Evolutionary conservation across 805 yeast genomes (phyloP).

Genomic region (Wickerhamiella australiensis): DNA sequence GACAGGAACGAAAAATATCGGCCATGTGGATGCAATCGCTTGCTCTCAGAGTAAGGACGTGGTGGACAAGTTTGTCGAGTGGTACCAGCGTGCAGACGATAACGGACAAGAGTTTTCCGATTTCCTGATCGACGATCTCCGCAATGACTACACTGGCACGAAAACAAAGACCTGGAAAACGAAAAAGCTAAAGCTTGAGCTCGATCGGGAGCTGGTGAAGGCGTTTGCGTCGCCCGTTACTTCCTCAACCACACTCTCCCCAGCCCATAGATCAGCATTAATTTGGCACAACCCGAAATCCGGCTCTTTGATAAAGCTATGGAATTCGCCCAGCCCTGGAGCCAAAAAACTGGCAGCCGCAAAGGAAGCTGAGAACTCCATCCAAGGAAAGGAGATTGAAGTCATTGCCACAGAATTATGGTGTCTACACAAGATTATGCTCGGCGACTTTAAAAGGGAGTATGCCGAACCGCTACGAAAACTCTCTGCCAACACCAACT

Average conservation of each 20-base stretch:
- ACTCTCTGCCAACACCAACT: background rate
- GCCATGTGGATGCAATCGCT: slow-evolving; percentile 19
- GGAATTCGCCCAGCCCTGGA: background rate
- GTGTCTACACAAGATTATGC: background rate
- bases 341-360: background rate
- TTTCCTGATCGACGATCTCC: slow-evolving; percentile 18
- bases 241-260: background rate
- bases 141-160: background rate
- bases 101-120: background rate
- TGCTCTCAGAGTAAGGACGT: slow-evolving; percentile 12
- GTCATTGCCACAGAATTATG: slow-evolving; percentile 1
- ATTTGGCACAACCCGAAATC: background rate
- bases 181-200: background rate
- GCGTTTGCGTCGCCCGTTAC: background rate
- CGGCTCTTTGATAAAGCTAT: background rate
- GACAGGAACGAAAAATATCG: slow-evolving; percentile 21
- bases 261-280: background rate
- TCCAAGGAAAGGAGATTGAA: background rate
- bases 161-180: slow-evolving; percentile 16
- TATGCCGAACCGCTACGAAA: background rate
- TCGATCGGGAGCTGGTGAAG: slow-evolving; percentile 1
- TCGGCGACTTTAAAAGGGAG: background rate
- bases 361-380: background rate
- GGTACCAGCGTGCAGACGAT: background rate
- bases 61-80: slow-evolving; percentile 12